Evolutionary conservation across 2,329 filamentous ascomycete species (phyloP).

Genomic region (Dothidotthia symphoricarpi): DNA sequence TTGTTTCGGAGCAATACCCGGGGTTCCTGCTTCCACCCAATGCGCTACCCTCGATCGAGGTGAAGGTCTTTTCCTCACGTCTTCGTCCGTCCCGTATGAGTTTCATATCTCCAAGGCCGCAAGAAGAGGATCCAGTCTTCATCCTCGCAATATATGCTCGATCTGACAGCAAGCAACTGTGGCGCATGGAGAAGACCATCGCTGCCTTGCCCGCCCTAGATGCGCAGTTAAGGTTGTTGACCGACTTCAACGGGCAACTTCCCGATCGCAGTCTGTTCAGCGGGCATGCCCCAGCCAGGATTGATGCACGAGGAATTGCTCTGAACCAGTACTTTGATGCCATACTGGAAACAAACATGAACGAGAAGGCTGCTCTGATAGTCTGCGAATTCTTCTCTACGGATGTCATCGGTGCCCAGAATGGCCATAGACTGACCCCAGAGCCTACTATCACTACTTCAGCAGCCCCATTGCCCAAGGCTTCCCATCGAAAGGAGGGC

Average conservation of each 20-base stretch:
- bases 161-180: conserved; percentile 73
- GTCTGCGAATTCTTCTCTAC: conserved; percentile 83
- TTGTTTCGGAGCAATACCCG: conserved; percentile 83
- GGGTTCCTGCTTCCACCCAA: conserved; percentile 84
- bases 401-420: conserved; percentile 61
- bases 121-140: conserved; percentile 92
- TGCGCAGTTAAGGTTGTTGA: conserved; percentile 70
- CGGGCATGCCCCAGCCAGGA: conserved; percentile 88
- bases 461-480: conserved; percentile 45
- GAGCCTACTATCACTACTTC: conserved; percentile 51
- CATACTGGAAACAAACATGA: conserved; percentile 77
- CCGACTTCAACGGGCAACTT: conserved; percentile 70
- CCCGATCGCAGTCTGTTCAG: conserved; percentile 85
- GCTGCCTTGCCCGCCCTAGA: conserved; percentile 78
- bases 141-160: conserved; percentile 82
- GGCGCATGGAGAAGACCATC: conserved; percentile 92
- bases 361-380: conserved; percentile 71
- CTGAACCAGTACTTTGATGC: conserved; percentile 84
- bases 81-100: conserved; percentile 88
- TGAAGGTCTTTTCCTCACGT: conserved; percentile 90
- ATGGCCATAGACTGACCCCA: conserved; percentile 54
- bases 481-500: conserved; percentile 73
- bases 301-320: conserved; percentile 79
- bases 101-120: conserved; percentile 72
- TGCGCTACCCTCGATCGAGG: conserved; percentile 78